phyloP scores from a whole-genome alignment of 768 basidiomycete genomes.

The Lepiota subincarnata region DNA sequence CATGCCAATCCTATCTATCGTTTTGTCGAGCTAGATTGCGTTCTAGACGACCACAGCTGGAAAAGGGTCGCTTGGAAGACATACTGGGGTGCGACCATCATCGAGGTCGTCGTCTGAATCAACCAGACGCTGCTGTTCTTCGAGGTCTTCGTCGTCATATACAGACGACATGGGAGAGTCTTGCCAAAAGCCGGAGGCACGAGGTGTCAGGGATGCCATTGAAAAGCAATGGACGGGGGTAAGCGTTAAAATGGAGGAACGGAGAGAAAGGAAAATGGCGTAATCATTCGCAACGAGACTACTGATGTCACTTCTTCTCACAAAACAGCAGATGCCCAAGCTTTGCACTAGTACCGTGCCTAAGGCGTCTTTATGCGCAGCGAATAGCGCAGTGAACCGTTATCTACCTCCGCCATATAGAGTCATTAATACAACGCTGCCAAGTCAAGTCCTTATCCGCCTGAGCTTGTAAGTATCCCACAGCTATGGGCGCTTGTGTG shows the following conservation, averaged over 20 bases:
- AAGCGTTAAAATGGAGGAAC: not conserved
- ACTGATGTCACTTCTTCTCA: not conserved
- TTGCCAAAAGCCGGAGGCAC: slow-evolving; percentile 11
- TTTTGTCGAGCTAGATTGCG: slow-evolving; percentile 57
- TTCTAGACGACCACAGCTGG: slow-evolving; percentile 12
- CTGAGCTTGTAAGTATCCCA: too few species aligned
- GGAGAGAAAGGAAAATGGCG: not conserved
- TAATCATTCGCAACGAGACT: not conserved
- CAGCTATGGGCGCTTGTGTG: not conserved
- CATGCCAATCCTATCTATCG: slow-evolving; percentile 91
- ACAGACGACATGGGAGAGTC: slow-evolving; percentile 23
- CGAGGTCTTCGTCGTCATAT: slow-evolving; percentile 31
- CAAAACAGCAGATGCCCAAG: not conserved
- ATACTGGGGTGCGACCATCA: slow-evolving; percentile 48
- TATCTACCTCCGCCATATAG: too few species aligned
- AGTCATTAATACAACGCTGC: too few species aligned
- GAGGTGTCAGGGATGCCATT: slow-evolving; percentile 15
- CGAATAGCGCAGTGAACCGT: too few species aligned
- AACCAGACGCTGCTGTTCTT: slow-evolving; percentile 30
- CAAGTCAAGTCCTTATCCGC: too few species aligned
- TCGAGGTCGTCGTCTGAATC: slow-evolving; percentile 21
- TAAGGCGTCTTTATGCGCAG: not conserved
- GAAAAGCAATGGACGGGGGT: not conserved
- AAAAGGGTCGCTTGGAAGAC: slow-evolving; percentile 10
- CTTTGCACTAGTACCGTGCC: not conserved